Base-by-base conservation (phyloP, 352 stramenopile genomes). In the Phytopythium mirpurense region DNA sequence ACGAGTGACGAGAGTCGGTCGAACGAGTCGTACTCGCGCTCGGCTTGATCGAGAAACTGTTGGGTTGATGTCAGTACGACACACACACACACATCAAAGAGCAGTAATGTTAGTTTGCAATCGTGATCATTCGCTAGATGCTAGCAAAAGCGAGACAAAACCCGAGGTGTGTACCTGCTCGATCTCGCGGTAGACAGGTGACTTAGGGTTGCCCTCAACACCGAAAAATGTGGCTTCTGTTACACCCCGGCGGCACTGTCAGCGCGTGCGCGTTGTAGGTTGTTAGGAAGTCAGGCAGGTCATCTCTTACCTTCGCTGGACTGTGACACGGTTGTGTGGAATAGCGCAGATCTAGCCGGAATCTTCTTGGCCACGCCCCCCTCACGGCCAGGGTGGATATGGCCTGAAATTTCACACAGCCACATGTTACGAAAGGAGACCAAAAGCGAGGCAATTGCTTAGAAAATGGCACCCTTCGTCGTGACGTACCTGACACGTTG, bases 361-460 rank as follows among this genome's bases (percentile, higher is more conserved):
- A 50, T 41, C 23, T 58, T 58, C 24, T 42, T 23, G 24, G 56
- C 14, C 0, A 48, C 38, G 19, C 7, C 34, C 4, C 45, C 53
- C 10, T 65, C 61, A 60, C 67, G 74, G 2, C 77, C 79, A 5
- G 72, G 74, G 49, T 90, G 79, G 27, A 90, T 88, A 45, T 90
- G 79, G 29, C 78, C 78, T 86, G n/a, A 58, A 18, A 27, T 38
- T 40, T 38, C 18, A 32, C 34, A 43, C 31, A 38, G 5, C 32
- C 14, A 35, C 6, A 32, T n/a, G 26, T 32, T n/a, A 29, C n/a
- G n/a, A n/a, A n/a, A n/a, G 42, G 12, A 10, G 34, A 48, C 42
- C 6, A 34, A 19, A 14, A 12, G 16, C 34, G 34, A 2, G 3
- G 34, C 34, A 38, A n/a, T n/a, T n/a, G n/a, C n/a, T n/a, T n/a